A percentile compares a stretch with the other conserved stretches of the same genome.
phyloP scores from a whole-genome alignment of 1,139 yeast genomes.

The Meyerozyma guilliermondii region DNA sequence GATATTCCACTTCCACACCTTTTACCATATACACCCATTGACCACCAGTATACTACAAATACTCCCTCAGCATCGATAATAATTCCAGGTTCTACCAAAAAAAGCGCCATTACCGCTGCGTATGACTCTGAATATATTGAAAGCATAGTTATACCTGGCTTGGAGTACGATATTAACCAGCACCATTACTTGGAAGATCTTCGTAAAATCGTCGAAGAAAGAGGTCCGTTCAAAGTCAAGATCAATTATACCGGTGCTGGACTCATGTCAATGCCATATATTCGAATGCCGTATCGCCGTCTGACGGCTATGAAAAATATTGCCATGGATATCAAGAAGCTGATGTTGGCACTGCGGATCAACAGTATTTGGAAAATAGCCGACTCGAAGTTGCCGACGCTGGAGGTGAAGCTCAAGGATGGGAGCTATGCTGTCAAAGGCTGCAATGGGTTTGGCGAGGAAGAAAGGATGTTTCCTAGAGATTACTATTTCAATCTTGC shows the following conservation, averaged over 20 bases:
- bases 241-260: slow-evolving; percentile 30
- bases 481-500: slow-evolving; percentile 24
- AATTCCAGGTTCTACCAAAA: slow-evolving; percentile 20
- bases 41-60: slow-evolving; percentile 7
- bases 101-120: slow-evolving; percentile 17
- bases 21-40: slow-evolving; percentile 25
- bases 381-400: slow-evolving; percentile 7
- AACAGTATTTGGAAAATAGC: slow-evolving; percentile 24
- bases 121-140: slow-evolving; percentile 33
- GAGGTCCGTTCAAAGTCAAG: slow-evolving; percentile 36
- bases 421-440: slow-evolving; percentile 26
- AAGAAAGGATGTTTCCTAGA: slow-evolving; percentile 25
- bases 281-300: slow-evolving; percentile 23
- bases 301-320: slow-evolving; percentile 18
- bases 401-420: slow-evolving; percentile 15
- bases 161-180: slow-evolving; percentile 33
- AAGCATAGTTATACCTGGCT: slow-evolving; percentile 29
- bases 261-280: slow-evolving; percentile 22
- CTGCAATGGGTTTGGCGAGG: slow-evolving; percentile 23
- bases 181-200: slow-evolving; percentile 19
- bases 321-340: slow-evolving; percentile 29
- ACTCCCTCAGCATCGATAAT: slow-evolving; percentile 6
- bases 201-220: slow-evolving; percentile 19
- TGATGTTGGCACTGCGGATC: slow-evolving; percentile 20
- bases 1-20: slow-evolving; percentile 30